Evolutionary conservation across 83 land plant genomes (phyloP).

Genomic region (Isoetes engelmannii): DNA sequence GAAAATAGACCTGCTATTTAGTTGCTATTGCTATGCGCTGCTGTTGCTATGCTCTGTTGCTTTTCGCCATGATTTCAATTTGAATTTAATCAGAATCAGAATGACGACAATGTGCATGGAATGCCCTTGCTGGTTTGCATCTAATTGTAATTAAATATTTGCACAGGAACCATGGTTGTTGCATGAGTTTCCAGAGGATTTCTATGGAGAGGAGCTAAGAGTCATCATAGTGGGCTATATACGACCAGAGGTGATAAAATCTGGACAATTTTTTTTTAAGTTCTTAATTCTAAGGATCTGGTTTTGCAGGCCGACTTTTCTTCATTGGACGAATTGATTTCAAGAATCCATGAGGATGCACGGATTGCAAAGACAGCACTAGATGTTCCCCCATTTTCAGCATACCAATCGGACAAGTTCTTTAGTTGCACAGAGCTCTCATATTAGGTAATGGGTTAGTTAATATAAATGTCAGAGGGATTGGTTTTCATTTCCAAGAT

Average conservation of each 20-base stretch:
- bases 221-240: constrained; percentile 90
- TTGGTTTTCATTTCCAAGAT: no score
- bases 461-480: no score
- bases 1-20: no score
- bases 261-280: background rate
- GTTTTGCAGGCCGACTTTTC: constrained; percentile 70
- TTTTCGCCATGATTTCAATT: no score
- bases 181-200: constrained; percentile 84
- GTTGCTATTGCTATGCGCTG: no score
- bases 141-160: no score
- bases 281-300: background rate
- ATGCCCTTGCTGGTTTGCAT: background rate
- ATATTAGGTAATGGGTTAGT: no score
- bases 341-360: constrained; percentile 75
- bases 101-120: background rate
- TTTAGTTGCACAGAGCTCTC: background rate
- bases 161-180: constrained; percentile 92
- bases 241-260: constrained; percentile 68
- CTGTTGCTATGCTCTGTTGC: background rate
- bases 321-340: constrained; percentile 68
- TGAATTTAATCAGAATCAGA: no score
- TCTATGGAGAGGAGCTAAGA: constrained; percentile 87
- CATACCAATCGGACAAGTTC: constrained; percentile 23
- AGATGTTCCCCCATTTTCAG: constrained; percentile 57
- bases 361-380: constrained; percentile 70